Evolutionary conservation across 2,329 filamentous ascomycete genomes (phyloP).

Genomic region (Ophiostoma sp.): DNA sequence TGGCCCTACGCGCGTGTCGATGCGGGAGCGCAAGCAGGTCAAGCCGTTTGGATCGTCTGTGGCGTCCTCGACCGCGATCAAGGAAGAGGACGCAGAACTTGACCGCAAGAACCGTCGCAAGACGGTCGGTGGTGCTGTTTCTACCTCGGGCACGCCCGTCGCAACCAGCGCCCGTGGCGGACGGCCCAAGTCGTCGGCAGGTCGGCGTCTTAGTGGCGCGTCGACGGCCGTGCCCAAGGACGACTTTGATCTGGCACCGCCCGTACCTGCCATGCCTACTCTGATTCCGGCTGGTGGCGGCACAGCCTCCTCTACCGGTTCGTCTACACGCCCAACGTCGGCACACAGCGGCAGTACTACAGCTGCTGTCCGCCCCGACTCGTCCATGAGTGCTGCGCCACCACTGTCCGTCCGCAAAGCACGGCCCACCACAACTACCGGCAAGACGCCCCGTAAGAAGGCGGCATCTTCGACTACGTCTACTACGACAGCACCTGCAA

Average conservation of each 20-base stretch:
- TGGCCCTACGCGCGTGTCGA: conserved; percentile 65
- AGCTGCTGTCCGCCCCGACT: conserved; percentile 39
- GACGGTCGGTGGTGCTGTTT: conserved; percentile 58
- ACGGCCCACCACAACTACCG: conserved; percentile 44
- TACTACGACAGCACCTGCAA: neutral
- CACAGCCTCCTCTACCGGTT: conserved; percentile 25
- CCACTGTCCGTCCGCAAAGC: conserved; percentile 59
- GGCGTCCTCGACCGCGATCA: conserved; percentile 36
- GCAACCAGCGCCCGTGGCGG: conserved; percentile 27
- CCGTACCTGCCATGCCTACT: neutral
- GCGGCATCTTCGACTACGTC: neutral
- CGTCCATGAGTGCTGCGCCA: conserved; percentile 42
- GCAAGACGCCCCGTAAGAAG: conserved; percentile 34
- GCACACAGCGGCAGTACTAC: conserved; percentile 40
- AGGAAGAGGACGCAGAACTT: conserved; percentile 46
- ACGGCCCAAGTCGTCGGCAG: conserved; percentile 37
- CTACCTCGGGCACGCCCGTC: neutral
- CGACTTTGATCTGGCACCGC: conserved; percentile 14
- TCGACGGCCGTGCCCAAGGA: conserved; percentile 41
- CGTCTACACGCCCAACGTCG: conserved; percentile 41
- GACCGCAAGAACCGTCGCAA: conserved; percentile 56
- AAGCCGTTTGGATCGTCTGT: conserved; percentile 51
- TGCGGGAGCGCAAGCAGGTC: conserved; percentile 67
- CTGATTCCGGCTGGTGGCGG: conserved; percentile 22
- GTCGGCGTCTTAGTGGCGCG: conserved; percentile 53